These are phyloP conservation scores for Knufia petricola DNA, from an alignment of 2,329 filamentous ascomycete species.

Conservation along the genomic window DNA sequence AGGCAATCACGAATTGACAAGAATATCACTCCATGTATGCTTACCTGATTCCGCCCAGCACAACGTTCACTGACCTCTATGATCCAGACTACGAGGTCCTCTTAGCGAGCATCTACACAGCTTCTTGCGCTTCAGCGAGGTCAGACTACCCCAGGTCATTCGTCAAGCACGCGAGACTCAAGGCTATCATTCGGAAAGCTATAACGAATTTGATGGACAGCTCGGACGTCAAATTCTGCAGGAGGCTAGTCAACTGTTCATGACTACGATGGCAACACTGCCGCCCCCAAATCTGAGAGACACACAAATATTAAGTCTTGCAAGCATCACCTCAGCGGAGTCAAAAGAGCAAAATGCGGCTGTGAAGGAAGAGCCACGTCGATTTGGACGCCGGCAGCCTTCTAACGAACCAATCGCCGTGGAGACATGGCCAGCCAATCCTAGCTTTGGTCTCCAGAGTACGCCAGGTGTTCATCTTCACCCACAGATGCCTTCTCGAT, in stretches of 20 bases:
- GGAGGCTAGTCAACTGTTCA: slow-evolving; percentile 3
- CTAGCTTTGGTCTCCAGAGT: background rate
- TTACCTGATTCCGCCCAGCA: background rate
- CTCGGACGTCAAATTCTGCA: background rate
- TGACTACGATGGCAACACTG: background rate
- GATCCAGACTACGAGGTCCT: slow-evolving; percentile 5
- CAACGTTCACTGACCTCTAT: background rate
- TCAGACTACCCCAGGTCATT: slow-evolving; percentile 1
- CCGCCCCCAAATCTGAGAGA: slow-evolving; percentile 1
- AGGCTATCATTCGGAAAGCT: background rate
- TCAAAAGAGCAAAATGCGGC: no score
- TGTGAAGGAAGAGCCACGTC: background rate
- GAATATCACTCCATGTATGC: slow-evolving; percentile 5
- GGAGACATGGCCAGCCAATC: background rate
- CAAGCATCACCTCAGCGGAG: background rate
- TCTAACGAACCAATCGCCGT: background rate
- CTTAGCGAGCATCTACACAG: background rate
- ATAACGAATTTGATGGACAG: background rate
- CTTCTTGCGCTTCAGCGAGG: slow-evolving; percentile 6
- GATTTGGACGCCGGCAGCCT: background rate
- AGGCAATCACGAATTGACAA: background rate
- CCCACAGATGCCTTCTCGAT: background rate
- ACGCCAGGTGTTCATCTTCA: background rate
- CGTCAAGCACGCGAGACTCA: background rate
- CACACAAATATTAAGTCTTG: background rate